Percentiles rank a stretch among this genome's conserved stretches.
phyloP scores from a whole-genome alignment of 768 basidiomycete species.

The Lyophyllum semitale region DNA sequence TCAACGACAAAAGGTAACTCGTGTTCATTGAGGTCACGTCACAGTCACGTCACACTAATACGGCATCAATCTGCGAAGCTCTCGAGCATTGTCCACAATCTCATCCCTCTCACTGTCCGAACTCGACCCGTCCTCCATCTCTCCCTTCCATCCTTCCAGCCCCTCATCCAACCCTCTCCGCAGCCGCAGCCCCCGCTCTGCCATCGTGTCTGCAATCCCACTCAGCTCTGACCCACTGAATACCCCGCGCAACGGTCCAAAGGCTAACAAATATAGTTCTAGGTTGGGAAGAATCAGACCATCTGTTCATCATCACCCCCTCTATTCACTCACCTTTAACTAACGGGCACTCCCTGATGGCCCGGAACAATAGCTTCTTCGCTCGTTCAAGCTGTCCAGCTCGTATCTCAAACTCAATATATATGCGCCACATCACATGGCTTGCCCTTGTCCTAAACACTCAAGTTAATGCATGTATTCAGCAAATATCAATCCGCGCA shows the following conservation, averaged over 20 bases:
- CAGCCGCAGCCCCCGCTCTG: slow-evolving; percentile 69
- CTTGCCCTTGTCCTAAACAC: slow-evolving; percentile 64
- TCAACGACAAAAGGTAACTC: slow-evolving; percentile 25
- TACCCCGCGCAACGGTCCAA: slow-evolving; percentile 64
- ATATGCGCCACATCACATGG: slow-evolving; percentile 70
- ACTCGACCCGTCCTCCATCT: slow-evolving; percentile 29
- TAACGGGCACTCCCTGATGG: slow-evolving; percentile 73
- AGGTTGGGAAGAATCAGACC: slow-evolving; percentile 1
- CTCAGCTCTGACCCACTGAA: slow-evolving; percentile 64
- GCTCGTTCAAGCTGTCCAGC: slow-evolving; percentile 58
- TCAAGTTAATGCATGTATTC: slow-evolving; percentile 7
- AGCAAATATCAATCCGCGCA: slow-evolving; percentile 29
- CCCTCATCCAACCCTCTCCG: slow-evolving; percentile 62
- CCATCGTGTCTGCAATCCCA: slow-evolving; percentile 71
- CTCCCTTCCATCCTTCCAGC: slow-evolving; percentile 45
- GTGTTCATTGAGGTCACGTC: slow-evolving; percentile 29
- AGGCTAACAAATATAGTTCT: slow-evolving; percentile 82
- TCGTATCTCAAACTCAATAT: slow-evolving; percentile 76
- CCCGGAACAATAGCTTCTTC: slow-evolving; percentile 74
- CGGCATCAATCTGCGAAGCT: slow-evolving; percentile 63
- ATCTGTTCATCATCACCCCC: neutral
- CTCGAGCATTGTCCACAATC: slow-evolving; percentile 60
- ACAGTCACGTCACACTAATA: slow-evolving; percentile 43
- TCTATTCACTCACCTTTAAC: slow-evolving; percentile 59
- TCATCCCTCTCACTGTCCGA: slow-evolving; percentile 45